Evolutionary conservation across 345 rosid genomes (phyloP), one percentile per base, ranked within the genome.

Genomic region (Reutealis trisperma): DNA sequence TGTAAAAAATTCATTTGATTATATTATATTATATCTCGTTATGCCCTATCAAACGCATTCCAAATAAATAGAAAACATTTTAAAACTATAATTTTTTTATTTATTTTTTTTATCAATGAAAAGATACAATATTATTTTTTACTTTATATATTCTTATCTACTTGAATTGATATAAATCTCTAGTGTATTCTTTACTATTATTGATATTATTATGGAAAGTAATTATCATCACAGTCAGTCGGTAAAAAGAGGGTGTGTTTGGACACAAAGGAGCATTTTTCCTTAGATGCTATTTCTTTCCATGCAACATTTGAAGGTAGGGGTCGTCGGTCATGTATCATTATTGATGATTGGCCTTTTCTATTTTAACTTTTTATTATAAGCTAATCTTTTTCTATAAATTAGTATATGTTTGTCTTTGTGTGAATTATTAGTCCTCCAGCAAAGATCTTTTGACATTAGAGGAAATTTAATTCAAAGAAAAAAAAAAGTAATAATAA

Each of bases 331-430:
- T 80, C 85, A 73, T 75, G 19, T 44, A n/a, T 67, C 81, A 85
- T 83, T 78, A 76, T 81, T 37, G 6, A 85, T 83, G 71, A 76
- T 81, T 80, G 78, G 65, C 72, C 25, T 71, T 64, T 80, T 68
- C 62, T 81, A 78, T 80, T 82, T 73, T 37, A 74, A 54, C 63
- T 18, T 47, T 82, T 79, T 65, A 70, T 44, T 30, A 60, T 59
- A 37, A 37, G 27, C 45, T 57, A 27, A 44, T 58, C 25, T 22
- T 70, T 63, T 77, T 76, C 63, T 32, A 44, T 51, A 55, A 15
- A 18, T 71, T 49, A 42, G 41, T 37, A 49, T 67, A 30, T 75
- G 77, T 75, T 85, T 80, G 83, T 77, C 83, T 70, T 27, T 71
- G 68, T 73, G 74, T 67, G 77, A 60, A 75, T 78, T 60, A 69